These are phyloP conservation scores for Dalbergia cochinchinensis DNA, from an alignment of 306 rosid species.

Conservation along the genomic window DNA sequence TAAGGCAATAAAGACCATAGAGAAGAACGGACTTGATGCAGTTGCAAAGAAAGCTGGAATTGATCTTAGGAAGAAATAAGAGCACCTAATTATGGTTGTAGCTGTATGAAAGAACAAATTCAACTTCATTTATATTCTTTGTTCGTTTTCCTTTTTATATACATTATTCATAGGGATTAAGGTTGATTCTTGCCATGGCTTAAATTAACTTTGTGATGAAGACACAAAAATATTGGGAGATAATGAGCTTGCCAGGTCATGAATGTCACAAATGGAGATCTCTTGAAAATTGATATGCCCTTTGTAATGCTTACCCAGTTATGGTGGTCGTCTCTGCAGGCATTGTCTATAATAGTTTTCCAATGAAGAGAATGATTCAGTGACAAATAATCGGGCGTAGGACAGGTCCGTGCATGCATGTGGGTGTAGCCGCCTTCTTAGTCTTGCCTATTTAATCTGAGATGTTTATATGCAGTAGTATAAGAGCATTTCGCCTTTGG, in stretches of 20 bases:
- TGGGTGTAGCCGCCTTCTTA: neutral
- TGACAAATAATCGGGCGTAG: neutral
- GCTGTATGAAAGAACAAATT: constrained; percentile 14
- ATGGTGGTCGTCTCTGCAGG: neutral
- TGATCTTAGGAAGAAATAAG: constrained; percentile 81
- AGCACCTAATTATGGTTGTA: constrained; percentile 33
- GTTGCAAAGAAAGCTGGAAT: constrained; percentile 98
- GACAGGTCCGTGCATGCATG: neutral
- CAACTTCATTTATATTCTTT: constrained; percentile 23
- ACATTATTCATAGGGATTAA: constrained; percentile 11
- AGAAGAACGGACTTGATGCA: constrained; percentile 94
- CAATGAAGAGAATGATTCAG: neutral
- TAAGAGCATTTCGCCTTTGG: neutral
- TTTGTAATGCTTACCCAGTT: neutral
- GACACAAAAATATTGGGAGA: constrained; percentile 23
- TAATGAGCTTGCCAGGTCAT: constrained; percentile 28
- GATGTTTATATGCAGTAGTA: neutral
- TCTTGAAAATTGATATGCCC: constrained; percentile 13
- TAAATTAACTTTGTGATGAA: constrained; percentile 16
- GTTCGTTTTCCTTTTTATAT: neutral
- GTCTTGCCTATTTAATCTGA: neutral
- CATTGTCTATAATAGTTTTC: neutral
- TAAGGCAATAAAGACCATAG: constrained; percentile 92
- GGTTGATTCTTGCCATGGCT: neutral
- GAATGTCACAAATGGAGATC: constrained; percentile 20